phyloP scores from a whole-genome alignment of 192 early-diverging fungal genomes.

The Entomortierella beljakovae region DNA sequence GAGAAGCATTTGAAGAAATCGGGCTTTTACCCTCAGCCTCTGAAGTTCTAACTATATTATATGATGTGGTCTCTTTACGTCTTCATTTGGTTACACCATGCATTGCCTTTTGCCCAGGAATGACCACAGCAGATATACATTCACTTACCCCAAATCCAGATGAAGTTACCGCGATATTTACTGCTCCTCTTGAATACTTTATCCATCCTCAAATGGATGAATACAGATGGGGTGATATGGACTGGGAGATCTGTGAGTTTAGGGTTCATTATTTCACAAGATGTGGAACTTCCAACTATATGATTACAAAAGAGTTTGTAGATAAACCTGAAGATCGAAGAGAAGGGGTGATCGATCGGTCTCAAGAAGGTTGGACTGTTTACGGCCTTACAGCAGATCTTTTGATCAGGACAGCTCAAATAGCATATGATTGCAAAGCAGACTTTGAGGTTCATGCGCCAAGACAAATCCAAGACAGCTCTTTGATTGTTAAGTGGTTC shows the following conservation, averaged over 20 bases:
- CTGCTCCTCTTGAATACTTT: slow-evolving; percentile 21
- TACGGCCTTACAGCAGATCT: slow-evolving; percentile 40
- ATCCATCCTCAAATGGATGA: slow-evolving; percentile 12
- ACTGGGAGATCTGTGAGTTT: slow-evolving; percentile 8
- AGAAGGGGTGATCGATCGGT: background rate
- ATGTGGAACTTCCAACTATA: slow-evolving; percentile 19
- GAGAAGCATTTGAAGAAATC: slow-evolving; percentile 46
- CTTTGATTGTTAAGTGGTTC: slow-evolving; percentile 11
- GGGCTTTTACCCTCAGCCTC: slow-evolving; percentile 1
- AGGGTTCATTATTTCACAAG: slow-evolving; percentile 31
- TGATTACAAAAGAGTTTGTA: background rate
- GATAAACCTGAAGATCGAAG: background rate
- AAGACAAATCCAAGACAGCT: slow-evolving; percentile 6
- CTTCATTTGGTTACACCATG: slow-evolving; percentile 41
- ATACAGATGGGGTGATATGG: slow-evolving; percentile 29
- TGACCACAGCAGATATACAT: slow-evolving; percentile 23
- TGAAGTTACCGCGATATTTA: slow-evolving; percentile 44
- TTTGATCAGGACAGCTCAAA: slow-evolving; percentile 28
- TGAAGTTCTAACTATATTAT: slow-evolving; percentile 2
- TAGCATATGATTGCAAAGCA: slow-evolving; percentile 25
- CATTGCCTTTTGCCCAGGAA: slow-evolving; percentile 24
- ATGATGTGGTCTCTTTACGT: slow-evolving; percentile 28
- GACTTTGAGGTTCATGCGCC: slow-evolving; percentile 27
- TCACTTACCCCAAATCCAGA: slow-evolving; percentile 32
- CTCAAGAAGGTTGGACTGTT: slow-evolving; percentile 34